phyloP scores from a whole-genome alignment of 106 monocot species.

The Phalaenopsis equestris region DNA sequence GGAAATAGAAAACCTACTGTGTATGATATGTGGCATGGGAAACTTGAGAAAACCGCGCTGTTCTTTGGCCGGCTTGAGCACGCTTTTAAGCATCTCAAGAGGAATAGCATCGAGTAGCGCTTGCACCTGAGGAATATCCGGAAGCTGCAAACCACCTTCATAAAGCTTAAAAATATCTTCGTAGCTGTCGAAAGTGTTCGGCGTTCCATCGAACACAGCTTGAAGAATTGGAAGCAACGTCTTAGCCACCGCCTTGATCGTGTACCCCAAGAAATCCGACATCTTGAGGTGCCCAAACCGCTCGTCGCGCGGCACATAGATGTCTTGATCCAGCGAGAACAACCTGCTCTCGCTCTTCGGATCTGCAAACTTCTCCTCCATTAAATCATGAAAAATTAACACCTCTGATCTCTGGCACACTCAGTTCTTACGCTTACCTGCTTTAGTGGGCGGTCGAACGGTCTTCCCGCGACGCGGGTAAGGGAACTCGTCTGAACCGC shows the following conservation, averaged over 20 bases:
- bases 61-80: not conserved
- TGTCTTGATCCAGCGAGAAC: conserved; percentile 35
- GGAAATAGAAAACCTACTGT: not conserved
- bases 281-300: conserved; percentile 80
- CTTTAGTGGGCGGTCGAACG: conserved; percentile 26
- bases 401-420: not conserved
- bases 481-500: conserved; percentile 42
- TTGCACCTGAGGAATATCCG: conserved; percentile 21
- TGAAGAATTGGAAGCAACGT: conserved; percentile 35
- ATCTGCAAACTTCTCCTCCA: conserved; percentile 24
- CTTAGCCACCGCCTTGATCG: conserved; percentile 42
- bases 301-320: conserved; percentile 85
- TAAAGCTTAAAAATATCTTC: conserved; percentile 59
- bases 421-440: conserved; percentile 10
- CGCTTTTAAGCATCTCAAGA: conserved; percentile 9
- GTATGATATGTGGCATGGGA: conserved; percentile 18
- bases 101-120: conserved; percentile 21
- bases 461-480: conserved; percentile 69
- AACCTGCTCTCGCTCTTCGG: conserved; percentile 55
- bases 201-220: conserved; percentile 35
- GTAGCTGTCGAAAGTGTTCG: conserved; percentile 62
- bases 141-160: conserved; percentile 39
- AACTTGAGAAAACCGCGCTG: conserved; percentile 11
- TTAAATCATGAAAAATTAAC: not conserved
- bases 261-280: conserved; percentile 68